Base-by-base conservation (phyloP, 306 rosid genomes). In the Acmispon strigosus region DNA sequence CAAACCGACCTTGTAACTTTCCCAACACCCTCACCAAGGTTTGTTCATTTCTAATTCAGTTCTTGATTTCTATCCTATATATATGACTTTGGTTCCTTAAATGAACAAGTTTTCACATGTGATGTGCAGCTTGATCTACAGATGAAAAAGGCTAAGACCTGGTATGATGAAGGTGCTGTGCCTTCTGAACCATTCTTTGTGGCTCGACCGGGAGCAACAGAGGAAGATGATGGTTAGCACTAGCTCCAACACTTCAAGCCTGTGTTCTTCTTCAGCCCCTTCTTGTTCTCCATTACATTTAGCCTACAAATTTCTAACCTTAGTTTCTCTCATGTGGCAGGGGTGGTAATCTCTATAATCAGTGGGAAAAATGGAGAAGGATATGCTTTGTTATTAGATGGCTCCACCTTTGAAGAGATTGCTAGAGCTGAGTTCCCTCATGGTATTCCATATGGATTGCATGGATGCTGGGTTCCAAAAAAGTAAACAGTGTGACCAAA, bases 11-110 rank as follows among this genome's bases (percentile, higher is more conserved):
- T 43, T 94, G 99, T 87, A 87, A 94, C 69, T 94, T 91, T 44
- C 99, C 99, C 74, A 94, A 94, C 84, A 89, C 96, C 42, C 87
- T 94, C 80, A 91, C 97, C 36, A 94, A 94, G 96, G 99, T 53
- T 54, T 41, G 10, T 8, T 32, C 5, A 32, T 64, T 59, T 16
- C 4, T 19, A 15, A 39, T 29, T 41, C 6, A 48, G 4, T 24
- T 41, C 12, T 69, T 57, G 27, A 27, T 27, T 47, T 74, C 10
- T 53, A 29, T 43, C 15, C 22, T 16, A 19, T 11, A 15, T 43
- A 60, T 48, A 20, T 42, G 3, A 1, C 32, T 27, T 3, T 27
- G 32, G 8, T 32, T 32, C 37, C 37, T 54, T 61, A 51, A 78
- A 43, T 53, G 18, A 73, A 53, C 2, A 4, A 50, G 59, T 1